Evolutionary conservation across 345 rosid genomes (phyloP).

Genomic region (Salix exigua): DNA sequence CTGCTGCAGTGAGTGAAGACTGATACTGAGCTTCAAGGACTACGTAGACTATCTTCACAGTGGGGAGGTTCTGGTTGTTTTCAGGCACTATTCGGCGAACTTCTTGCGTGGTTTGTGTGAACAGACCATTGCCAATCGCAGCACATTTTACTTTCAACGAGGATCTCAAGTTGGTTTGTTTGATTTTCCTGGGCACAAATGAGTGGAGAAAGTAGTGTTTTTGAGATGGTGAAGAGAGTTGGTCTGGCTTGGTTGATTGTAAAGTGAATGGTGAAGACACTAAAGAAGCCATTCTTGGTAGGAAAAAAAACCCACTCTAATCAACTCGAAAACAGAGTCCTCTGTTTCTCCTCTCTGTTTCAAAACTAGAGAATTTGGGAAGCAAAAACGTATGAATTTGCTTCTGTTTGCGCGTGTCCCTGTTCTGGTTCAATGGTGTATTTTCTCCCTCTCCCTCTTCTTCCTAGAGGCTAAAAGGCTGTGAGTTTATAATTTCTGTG

Average conservation of each 20-base stretch:
- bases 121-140: constrained; percentile 80
- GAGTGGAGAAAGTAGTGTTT: constrained; percentile 73
- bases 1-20: constrained; percentile 79
- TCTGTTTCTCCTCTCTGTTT: constrained; percentile 18
- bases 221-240: constrained; percentile 67
- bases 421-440: neutral
- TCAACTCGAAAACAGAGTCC: constrained; percentile 19
- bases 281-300: constrained; percentile 60
- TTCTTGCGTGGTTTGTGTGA: constrained; percentile 89
- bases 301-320: constrained; percentile 1
- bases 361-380: constrained; percentile 6
- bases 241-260: constrained; percentile 58
- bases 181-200: constrained; percentile 49
- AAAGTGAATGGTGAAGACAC: constrained; percentile 67
- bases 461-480: neutral
- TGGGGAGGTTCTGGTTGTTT: constrained; percentile 58
- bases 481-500: constrained; percentile 17
- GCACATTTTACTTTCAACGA: constrained; percentile 54
- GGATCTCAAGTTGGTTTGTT: constrained; percentile 34
- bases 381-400: neutral
- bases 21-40: constrained; percentile 99
- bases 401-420: neutral
- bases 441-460: constrained; percentile 2
- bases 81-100: constrained; percentile 87
- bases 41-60: constrained; percentile 81